A percentile compares a stretch with the other conserved stretches of the same genome.
Evolutionary conservation across 768 basidiomycete genomes (phyloP).

Genomic region (Collybia mongolica): DNA sequence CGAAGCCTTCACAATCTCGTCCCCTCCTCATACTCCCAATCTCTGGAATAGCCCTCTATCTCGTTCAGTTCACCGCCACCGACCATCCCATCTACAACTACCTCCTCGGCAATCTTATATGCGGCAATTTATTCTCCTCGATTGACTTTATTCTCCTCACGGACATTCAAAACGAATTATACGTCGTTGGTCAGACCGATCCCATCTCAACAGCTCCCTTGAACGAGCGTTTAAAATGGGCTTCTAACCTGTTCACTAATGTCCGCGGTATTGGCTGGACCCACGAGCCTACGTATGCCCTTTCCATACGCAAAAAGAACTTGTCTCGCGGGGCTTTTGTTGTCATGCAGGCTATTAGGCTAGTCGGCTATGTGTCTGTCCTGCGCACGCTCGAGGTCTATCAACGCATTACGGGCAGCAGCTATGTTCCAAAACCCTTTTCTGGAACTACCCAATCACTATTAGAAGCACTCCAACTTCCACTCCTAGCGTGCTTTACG

Average conservation of each 20-base stretch:
- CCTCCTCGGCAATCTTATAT: neutral
- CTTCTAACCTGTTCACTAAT: neutral
- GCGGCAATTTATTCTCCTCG: neutral
- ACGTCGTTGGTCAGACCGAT: conserved; percentile 5
- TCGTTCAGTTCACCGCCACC: neutral
- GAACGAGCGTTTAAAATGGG: conserved; percentile 11
- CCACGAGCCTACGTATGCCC: conserved; percentile 6
- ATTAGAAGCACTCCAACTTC: too few relatives aligned
- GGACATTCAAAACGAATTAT: conserved; percentile 10
- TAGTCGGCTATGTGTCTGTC: too few relatives aligned
- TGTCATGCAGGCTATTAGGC: too few relatives aligned
- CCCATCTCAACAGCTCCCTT: conserved; percentile 9
- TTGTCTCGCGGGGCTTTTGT: too few relatives aligned
- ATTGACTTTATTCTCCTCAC: conserved; percentile 15
- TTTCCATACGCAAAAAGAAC: neutral
- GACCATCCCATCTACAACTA: neutral
- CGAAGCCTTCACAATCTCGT: conserved; percentile 9
- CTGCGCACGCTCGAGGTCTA: too few relatives aligned
- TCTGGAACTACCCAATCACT: too few relatives aligned
- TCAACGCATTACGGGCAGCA: too few relatives aligned
- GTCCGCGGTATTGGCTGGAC: conserved; percentile 11
- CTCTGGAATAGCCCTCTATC: neutral
- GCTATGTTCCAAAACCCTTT: too few relatives aligned
- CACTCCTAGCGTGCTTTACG: neutral
- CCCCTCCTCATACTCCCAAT: conserved; percentile 10